phyloP scores from a whole-genome alignment of 805 yeast species.

The Tetrapisispora pingtungensis region DNA sequence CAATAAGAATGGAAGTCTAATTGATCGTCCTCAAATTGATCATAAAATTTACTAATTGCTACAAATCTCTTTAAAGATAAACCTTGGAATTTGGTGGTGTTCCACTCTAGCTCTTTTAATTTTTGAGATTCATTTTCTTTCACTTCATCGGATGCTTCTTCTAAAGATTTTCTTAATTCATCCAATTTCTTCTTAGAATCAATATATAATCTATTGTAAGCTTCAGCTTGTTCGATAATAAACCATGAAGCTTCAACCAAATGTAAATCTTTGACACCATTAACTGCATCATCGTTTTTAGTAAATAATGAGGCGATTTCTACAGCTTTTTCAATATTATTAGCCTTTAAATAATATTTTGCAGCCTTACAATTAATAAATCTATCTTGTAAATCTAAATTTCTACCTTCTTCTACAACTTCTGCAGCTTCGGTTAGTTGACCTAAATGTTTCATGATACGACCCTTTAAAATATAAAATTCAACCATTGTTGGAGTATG shows the following conservation, averaged over 20 bases:
- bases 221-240: slow-evolving; percentile 72
- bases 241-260: slow-evolving; percentile 91
- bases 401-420: slow-evolving; percentile 59
- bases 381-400: slow-evolving; percentile 78
- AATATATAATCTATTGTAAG: slow-evolving; percentile 55
- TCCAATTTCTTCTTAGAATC: slow-evolving; percentile 16
- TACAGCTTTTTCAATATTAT: slow-evolving; percentile 63
- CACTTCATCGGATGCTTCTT: slow-evolving; percentile 13
- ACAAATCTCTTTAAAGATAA: slow-evolving; percentile 70
- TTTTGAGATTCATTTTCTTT: slow-evolving; percentile 22
- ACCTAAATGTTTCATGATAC: slow-evolving; percentile 67
- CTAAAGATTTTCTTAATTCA: slow-evolving; percentile 7
- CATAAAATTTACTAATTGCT: slow-evolving; percentile 56
- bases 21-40: slow-evolving; percentile 72
- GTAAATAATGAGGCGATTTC: slow-evolving; percentile 72
- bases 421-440: slow-evolving; percentile 51
- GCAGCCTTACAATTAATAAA: slow-evolving; percentile 83
- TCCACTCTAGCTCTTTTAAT: slow-evolving; percentile 33
- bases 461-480: slow-evolving; percentile 66
- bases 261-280: slow-evolving; percentile 80
- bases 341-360: slow-evolving; percentile 72
- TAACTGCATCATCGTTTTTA: slow-evolving; percentile 67
- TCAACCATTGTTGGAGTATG: slow-evolving; percentile 84
- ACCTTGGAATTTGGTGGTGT: slow-evolving; percentile 44
- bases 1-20: slow-evolving; percentile 91